Conservation (phyloP, 2,329 filamentous ascomycete genomes). For the Colletotrichum sp. region DNA sequence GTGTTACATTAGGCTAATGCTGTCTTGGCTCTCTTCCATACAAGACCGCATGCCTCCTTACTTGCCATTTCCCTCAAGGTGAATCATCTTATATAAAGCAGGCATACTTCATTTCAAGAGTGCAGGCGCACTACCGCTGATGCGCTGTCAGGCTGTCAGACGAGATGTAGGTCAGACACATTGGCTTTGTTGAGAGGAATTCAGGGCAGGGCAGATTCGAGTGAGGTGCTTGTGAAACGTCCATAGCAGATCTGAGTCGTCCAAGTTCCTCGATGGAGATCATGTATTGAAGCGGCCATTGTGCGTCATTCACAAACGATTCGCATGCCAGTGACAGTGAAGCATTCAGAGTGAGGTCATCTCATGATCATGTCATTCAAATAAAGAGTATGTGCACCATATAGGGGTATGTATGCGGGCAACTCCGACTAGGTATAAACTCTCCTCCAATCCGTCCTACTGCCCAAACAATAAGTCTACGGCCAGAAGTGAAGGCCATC, state of each 20-base stretch:
- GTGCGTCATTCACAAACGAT: background rate
- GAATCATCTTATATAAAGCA: background rate
- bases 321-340: background rate
- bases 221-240: background rate
- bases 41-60: background rate
- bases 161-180: background rate
- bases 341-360: constrained; percentile 9
- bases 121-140: background rate
- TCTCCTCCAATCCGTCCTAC: constrained; percentile 1
- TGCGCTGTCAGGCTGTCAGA: background rate
- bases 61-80: background rate
- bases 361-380: constrained; percentile 18
- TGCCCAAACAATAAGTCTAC: constrained; percentile 4
- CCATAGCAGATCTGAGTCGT: background rate
- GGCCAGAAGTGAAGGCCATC: constrained; percentile 22
- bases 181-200: background rate
- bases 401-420: constrained; percentile 11
- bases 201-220: background rate
- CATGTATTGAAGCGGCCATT: background rate
- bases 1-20: background rate
- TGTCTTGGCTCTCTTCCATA: background rate
- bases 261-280: background rate
- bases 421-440: constrained; percentile 16
- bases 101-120: background rate
- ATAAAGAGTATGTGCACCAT: constrained; percentile 20